Evolutionary conservation across 1,284 basidiomycete species (phyloP), one percentile per base, ranked within the genome.

Genomic region (Pascua guehoae): DNA sequence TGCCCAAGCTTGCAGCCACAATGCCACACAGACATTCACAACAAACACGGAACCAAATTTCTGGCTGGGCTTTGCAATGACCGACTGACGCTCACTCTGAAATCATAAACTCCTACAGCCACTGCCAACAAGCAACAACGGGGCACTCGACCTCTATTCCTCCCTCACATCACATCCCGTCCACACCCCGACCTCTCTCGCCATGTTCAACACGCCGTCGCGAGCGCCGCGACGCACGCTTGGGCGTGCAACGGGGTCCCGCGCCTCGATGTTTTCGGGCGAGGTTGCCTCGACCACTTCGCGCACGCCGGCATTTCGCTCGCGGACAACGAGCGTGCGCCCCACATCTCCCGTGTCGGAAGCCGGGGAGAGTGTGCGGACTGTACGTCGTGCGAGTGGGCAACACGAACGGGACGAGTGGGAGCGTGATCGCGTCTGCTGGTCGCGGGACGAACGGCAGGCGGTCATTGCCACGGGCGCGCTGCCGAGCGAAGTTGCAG

Each of bases 401-500:
- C 66, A 10, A 55, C 50, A 16, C 50, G 63, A 18, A 32, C 54
- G 14, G 62, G 60, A 15, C 54, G 50, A 57, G 16, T 63, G 61
- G 32, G 47, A 61, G 38, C 58, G 54, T 47, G 62, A 68, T 51
- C 63, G 62, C 47, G 52, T 65, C n/a, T 64, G 53, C 41, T 73
- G 69, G 67, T 67, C 66, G 41, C 66, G 59, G 38, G 70, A 74
- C 58, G 67, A 68, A 46, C 56, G 71, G 50, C 59, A 64, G 53
- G 57, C 56, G 12, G 65, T 74, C 10, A 47, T 50, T 15, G 57
- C 62, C 18, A 50, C 66, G 8, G 71, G 72, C 2, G 53, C 49
- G 12, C 48, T 76, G 41, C 72, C 74, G 3, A 67, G 58, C 15
- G 72, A 74, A 49, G 73, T 70, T 3, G 61, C 61, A 46, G 51